Percentiles rank a stretch among this genome's conserved stretches.
Evolutionary conservation across 176 grass and related monocot species (phyloP).

Genomic region (Pontederia crassipes): DNA sequence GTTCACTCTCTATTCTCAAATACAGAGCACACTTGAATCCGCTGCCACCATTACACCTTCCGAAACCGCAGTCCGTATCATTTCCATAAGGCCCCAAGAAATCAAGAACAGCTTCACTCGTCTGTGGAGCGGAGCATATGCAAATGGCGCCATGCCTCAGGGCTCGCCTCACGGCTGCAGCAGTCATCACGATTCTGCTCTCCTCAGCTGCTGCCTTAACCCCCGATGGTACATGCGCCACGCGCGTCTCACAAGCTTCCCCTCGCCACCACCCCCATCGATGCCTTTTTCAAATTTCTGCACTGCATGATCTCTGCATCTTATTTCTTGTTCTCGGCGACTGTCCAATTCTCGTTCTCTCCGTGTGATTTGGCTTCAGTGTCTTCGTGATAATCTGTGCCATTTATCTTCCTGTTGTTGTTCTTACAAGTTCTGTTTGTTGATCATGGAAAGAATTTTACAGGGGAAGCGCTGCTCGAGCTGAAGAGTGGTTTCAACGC

Average conservation of each 20-base stretch:
- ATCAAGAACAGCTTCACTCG: not conserved
- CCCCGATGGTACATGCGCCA: slow-evolving; percentile 40
- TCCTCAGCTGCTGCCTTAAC: slow-evolving; percentile 32
- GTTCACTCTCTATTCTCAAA: not conserved
- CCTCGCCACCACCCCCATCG: too few relatives aligned
- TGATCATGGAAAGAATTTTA: not conserved
- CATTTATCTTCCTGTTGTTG: not conserved
- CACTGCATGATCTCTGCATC: too few relatives aligned
- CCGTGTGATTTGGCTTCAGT: not conserved
- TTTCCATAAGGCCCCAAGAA: not conserved
- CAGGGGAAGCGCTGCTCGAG: slow-evolving; percentile 72
- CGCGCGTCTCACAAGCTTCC: too few relatives aligned
- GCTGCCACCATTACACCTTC: too few relatives aligned
- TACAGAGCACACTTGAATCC: too few relatives aligned
- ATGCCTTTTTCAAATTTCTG: too few relatives aligned
- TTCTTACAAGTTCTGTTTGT: not conserved
- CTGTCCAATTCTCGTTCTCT: not conserved
- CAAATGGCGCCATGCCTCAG: not conserved
- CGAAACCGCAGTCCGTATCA: not conserved
- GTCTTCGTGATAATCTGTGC: not conserved
- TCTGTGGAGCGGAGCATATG: not conserved
- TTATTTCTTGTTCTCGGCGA: too few relatives aligned
- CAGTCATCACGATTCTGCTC: slow-evolving; percentile 5
- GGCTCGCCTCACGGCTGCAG: not conserved
- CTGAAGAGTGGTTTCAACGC: slow-evolving; percentile 78